Percentiles rank a stretch among this genome's conserved stretches.
phyloP scores from a whole-genome alignment of 805 yeast genomes.

The Kuraishia capsulata region DNA sequence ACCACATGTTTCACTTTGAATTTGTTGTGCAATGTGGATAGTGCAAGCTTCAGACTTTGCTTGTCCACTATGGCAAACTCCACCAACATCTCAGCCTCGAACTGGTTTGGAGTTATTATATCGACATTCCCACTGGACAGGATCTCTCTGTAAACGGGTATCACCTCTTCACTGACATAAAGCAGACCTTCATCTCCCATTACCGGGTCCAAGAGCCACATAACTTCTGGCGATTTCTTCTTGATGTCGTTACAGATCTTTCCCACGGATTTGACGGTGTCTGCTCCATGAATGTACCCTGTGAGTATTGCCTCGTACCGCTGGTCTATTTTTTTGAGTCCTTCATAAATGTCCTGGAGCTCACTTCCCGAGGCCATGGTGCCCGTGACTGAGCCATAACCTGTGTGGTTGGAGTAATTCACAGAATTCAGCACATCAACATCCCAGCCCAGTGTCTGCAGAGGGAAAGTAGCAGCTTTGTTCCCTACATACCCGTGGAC shows the following conservation, averaged over 20 bases:
- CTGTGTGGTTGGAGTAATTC: conserved; percentile 63
- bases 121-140: conserved; percentile 43
- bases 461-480: conserved; percentile 55
- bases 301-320: conserved; percentile 49
- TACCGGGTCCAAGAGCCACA: conserved; percentile 69
- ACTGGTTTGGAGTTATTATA: conserved; percentile 84
- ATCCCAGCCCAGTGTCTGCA: conserved; percentile 60
- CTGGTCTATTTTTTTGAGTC: conserved; percentile 23
- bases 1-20: conserved; percentile 53
- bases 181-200: conserved; percentile 72
- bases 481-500: conserved; percentile 71
- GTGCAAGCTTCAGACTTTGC: conserved; percentile 33
- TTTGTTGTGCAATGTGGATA: conserved; percentile 35
- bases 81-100: conserved; percentile 69
- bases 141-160: conserved; percentile 48
- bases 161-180: conserved; percentile 49
- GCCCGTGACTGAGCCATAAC: conserved; percentile 53
- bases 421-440: conserved; percentile 60
- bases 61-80: conserved; percentile 29
- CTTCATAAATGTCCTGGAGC: conserved; percentile 27
- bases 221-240: conserved; percentile 17
- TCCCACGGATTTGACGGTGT: conserved; percentile 35
- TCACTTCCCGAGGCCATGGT: conserved; percentile 29
- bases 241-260: conserved; percentile 26
- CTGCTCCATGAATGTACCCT: conserved; percentile 60